These are phyloP conservation scores for Phytophthora syringae DNA, from an alignment of 352 stramenopile species.

Conservation along the genomic window DNA sequence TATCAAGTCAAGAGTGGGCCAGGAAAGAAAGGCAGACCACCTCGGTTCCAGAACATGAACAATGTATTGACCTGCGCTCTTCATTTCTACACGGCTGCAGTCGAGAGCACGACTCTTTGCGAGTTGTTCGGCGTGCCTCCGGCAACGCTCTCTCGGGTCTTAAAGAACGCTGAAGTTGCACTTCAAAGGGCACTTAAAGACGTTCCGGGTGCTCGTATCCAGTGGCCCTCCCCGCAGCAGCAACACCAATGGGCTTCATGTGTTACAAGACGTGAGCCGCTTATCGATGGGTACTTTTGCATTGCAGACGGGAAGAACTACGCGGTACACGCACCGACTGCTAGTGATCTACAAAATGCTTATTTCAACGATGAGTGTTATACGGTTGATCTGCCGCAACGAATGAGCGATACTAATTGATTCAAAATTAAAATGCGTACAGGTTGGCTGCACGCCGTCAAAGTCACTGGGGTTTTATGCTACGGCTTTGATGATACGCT, in stretches of 20 bases:
- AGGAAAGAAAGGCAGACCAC: neutral
- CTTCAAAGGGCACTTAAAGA: neutral
- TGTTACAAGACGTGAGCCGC: neutral
- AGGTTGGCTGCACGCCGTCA: no score
- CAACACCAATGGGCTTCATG: no score
- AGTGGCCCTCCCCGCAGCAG: neutral
- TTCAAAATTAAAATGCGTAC: no score
- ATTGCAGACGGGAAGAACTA: neutral
- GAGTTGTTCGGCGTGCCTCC: neutral
- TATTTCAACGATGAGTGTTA: neutral
- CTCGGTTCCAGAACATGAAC: neutral
- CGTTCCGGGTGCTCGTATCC: neutral
- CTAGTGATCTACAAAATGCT: neutral
- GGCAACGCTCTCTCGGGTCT: neutral
- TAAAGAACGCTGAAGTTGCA: neutral
- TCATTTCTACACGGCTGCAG: neutral
- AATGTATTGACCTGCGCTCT: neutral
- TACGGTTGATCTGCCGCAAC: no score
- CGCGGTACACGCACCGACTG: neutral
- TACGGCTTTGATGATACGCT: no score
- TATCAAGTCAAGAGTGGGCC: neutral
- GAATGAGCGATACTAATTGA: no score
- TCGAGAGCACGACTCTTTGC: neutral
- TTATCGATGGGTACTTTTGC: neutral
- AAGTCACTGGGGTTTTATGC: no score